phyloP scores from a whole-genome alignment of 2,329 filamentous ascomycete species.

The Fusarium caatingaense region DNA sequence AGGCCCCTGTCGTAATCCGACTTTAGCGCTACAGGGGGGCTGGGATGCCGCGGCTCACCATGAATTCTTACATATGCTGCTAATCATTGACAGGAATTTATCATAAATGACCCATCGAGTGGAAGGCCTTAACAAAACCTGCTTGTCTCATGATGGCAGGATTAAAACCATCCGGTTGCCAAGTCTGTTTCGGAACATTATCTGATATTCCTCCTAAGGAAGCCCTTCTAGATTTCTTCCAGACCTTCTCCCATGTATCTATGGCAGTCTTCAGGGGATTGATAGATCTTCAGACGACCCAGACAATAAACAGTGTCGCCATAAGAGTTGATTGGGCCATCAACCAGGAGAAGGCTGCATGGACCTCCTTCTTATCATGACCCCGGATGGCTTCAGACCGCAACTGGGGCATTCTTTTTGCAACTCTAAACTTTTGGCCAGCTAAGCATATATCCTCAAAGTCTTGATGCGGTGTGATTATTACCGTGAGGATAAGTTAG shows the following conservation, averaged over 20 bases:
- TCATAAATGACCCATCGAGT: neutral
- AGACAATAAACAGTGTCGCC: constrained; percentile 17
- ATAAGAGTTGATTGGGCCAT: constrained; percentile 1
- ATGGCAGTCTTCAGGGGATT: neutral
- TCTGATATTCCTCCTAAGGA: neutral
- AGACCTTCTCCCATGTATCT: neutral
- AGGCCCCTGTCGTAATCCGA: constrained; percentile 10
- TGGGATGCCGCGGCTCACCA: constrained; percentile 32
- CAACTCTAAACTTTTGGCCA: neutral
- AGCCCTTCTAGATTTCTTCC: neutral
- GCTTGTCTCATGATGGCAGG: neutral
- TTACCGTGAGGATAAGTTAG: neutral
- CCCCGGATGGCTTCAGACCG: neutral
- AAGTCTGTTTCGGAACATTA: neutral
- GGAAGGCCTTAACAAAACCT: neutral
- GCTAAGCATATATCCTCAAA: neutral
- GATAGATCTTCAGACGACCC: constrained; percentile 3
- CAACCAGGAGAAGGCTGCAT: neutral
- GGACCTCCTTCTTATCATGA: neutral
- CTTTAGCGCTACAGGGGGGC: constrained; percentile 16
- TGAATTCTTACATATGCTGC: constrained; percentile 1
- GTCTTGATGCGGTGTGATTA: neutral
- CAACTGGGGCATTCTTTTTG: neutral
- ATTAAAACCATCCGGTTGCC: neutral
- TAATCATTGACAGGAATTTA: constrained; percentile 6